Base-by-base conservation (phyloP, 228 moss, liverwort and hornwort genomes). In the Sphagnum magellanicum region DNA sequence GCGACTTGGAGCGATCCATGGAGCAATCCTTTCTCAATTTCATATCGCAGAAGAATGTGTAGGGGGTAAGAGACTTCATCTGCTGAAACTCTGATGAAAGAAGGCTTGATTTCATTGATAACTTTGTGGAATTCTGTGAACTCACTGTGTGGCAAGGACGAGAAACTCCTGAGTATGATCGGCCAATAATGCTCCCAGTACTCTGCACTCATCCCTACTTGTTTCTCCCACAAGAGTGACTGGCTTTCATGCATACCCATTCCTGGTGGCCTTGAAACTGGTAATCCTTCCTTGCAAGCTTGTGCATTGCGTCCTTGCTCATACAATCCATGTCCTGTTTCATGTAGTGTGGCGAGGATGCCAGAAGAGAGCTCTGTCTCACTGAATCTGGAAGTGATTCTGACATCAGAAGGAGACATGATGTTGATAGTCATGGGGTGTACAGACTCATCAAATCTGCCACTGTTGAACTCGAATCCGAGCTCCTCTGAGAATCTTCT, bases 181-280 rank as follows among this genome's bases (percentile, higher is more conserved):
- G 75, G 70, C 74, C 74, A 74, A 55, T 74, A 74, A 59, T 74
- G 74, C 15, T 69, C 55, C 75, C 75, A 75, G 51, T 65, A 75
- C 51, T 75, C 75, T 9, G 59, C 59, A 60, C 75, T 75, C 75
- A 75, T 75, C 6, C 75, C 75, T 5, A 75, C 75, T 63, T 70
- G 69, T 64, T 70, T 75, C 75, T 75, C 75, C 75, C 75, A 75
- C 70, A 75, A 47, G 61, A 75, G 46, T 5, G 75, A 75, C 65
- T 75, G 75, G 55, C 75, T 75, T 59, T 75, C 75, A 13, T 75
- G 75, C 49, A 75, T 17, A 8, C 75, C 75, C 70, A 75, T 70
- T 15, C 75, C 75, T 8, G 75, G 69, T 9, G 65, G 14, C 57
- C 65, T 63, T 59, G 64, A 65, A 12, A 75, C 75, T 4, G 70